These are phyloP conservation scores for Danielozyma ontarioensis DNA, from an alignment of 805 yeast species.

Conservation along the genomic window DNA sequence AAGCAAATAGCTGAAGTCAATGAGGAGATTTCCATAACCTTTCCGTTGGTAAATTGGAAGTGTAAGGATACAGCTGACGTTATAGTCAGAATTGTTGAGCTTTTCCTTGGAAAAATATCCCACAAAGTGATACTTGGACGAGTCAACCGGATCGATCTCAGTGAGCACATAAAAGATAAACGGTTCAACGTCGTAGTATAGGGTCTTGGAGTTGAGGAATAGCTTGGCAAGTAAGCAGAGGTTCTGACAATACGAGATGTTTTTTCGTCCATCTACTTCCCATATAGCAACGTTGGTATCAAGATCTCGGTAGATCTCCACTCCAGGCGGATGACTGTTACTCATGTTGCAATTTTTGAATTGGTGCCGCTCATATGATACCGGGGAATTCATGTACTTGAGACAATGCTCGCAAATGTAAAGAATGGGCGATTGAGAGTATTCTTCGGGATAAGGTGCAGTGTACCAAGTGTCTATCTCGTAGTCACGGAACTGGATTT, in stretches of 20 bases:
- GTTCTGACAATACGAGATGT: conserved; percentile 80
- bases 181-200: conserved; percentile 94
- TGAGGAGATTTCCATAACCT: conserved; percentile 85
- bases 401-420: conserved; percentile 83
- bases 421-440: conserved; percentile 54
- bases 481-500: conserved; percentile 63
- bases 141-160: conserved; percentile 47
- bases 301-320: conserved; percentile 36
- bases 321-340: conserved; percentile 59
- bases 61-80: conserved; percentile 86
- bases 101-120: conserved; percentile 94
- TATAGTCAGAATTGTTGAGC: conserved; percentile 67
- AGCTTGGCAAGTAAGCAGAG: conserved; percentile 84
- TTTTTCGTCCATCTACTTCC: conserved; percentile 76
- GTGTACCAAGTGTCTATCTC: conserved; percentile 90
- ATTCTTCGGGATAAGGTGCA: conserved; percentile 90
- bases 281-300: conserved; percentile 27
- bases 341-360: conserved; percentile 58
- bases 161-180: conserved; percentile 84
- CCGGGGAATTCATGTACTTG: conserved; percentile 69
- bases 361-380: conserved; percentile 62
- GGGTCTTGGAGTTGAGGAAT: conserved; percentile 84
- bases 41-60: conserved; percentile 81
- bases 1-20: conserved; percentile 82
- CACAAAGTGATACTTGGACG: conserved; percentile 62